Conservation (phyloP, 352 stramenopile species). For the Phytophthora tentaculata region DNA sequence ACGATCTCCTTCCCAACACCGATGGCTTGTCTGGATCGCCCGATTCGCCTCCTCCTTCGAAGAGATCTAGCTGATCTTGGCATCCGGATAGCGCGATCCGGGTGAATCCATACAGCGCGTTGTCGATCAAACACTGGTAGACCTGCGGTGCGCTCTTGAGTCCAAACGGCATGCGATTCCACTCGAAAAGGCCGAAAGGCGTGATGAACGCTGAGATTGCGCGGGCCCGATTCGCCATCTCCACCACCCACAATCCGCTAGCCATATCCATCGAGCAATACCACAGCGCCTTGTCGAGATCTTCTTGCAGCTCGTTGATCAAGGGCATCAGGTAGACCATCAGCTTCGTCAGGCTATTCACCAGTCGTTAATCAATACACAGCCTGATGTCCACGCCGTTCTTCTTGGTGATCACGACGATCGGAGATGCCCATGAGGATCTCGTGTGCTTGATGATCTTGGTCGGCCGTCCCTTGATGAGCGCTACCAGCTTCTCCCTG, state of each 20-base stretch:
- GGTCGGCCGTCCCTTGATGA: not conserved
- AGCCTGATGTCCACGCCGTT: conserved; percentile 1
- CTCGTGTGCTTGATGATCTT: not conserved
- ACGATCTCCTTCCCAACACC: no score
- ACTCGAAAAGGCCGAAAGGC: no score
- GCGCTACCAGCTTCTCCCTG: not conserved
- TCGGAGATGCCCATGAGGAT: not conserved
- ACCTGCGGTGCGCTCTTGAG: no score
- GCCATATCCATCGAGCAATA: not conserved
- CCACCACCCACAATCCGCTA: not conserved
- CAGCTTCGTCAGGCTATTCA: not conserved
- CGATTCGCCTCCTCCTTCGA: no score
- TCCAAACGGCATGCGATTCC: no score
- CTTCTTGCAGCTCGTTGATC: not conserved
- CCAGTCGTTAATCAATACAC: conserved; percentile 1
- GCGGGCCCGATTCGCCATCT: no score
- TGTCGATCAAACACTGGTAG: no score
- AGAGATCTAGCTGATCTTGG: no score
- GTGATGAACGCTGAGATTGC: no score
- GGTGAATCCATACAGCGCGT: no score
- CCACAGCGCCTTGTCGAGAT: not conserved
- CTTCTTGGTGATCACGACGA: conserved; percentile 2
- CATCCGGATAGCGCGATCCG: no score
- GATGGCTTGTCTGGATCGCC: no score
- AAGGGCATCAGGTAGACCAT: not conserved